Evolutionary conservation across 305 asterid genomes (phyloP).

Genomic region (Fraxinus ornus): DNA sequence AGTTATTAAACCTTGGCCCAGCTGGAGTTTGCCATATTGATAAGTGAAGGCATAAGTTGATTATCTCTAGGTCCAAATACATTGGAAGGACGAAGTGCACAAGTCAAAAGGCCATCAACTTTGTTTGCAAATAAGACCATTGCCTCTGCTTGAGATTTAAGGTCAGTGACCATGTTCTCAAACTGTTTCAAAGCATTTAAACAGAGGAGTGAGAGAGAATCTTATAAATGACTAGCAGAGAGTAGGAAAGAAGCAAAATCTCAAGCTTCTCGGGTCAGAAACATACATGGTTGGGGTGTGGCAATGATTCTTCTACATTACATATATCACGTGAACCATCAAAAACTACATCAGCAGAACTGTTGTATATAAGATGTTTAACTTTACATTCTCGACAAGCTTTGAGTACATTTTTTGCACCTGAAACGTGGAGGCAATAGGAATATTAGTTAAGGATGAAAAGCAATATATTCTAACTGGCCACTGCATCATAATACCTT

Average conservation of each 20-base stretch:
- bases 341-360: constrained; percentile 77
- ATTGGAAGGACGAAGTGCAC: constrained; percentile 80
- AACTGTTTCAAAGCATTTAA: constrained; percentile 44
- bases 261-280: constrained; percentile 22
- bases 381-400: constrained; percentile 83
- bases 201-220: constrained; percentile 14
- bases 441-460: constrained; percentile 20
- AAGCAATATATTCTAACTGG: background rate
- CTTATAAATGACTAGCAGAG: constrained; percentile 12
- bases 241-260: constrained; percentile 19
- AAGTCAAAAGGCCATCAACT: constrained; percentile 75
- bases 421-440: constrained; percentile 36
- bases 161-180: constrained; percentile 68
- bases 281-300: constrained; percentile 69
- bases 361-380: constrained; percentile 64
- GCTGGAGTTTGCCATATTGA: constrained; percentile 55
- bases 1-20: constrained; percentile 72
- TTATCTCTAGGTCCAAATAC: constrained; percentile 79
- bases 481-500: constrained; percentile 21
- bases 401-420: constrained; percentile 70
- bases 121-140: constrained; percentile 72
- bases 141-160: constrained; percentile 88
- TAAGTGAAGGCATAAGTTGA: constrained; percentile 52
- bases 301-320: constrained; percentile 74
- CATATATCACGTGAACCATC: constrained; percentile 49